phyloP scores from a whole-genome alignment of 208 protist genomes.

The Eutreptiella sp. region DNA sequence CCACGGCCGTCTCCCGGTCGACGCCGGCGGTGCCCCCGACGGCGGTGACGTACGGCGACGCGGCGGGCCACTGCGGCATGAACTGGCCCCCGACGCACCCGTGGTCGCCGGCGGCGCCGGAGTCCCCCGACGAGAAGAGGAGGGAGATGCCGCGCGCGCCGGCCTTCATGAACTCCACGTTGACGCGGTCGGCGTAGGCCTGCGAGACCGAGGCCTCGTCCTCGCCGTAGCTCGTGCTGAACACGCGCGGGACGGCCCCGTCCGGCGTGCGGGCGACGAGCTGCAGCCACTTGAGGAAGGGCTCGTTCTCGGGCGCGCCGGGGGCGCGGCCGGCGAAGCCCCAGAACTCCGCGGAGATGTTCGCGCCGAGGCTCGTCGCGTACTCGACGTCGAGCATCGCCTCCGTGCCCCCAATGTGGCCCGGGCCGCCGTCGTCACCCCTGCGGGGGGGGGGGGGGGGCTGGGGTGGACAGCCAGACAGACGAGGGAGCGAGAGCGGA shows the following conservation, averaged over 20 bases:
- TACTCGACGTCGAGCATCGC: too few relatives aligned
- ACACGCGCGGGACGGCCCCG: neutral
- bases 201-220: neutral
- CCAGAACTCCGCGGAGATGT: too few relatives aligned
- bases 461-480: too few relatives aligned
- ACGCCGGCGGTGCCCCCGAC: constrained; percentile 21
- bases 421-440: too few relatives aligned
- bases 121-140: constrained; percentile 9
- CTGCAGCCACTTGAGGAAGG: too few relatives aligned
- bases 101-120: neutral
- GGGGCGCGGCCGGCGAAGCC: too few relatives aligned
- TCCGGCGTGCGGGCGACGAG: too few relatives aligned
- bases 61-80: constrained; percentile 13
- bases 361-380: too few relatives aligned
- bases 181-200: neutral
- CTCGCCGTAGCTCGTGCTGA: constrained; percentile 16
- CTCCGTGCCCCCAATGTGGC: too few relatives aligned
- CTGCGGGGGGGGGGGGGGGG: too few relatives aligned
- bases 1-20: neutral
- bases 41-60: constrained; percentile 2
- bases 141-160: constrained; percentile 4
- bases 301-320: too few relatives aligned
- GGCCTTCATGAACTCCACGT: constrained; percentile 16
- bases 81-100: neutral
- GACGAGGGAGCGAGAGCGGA: too few relatives aligned